phyloP scores from a whole-genome alignment of 2,329 filamentous ascomycete genomes.

The Verticillium albo-atrum region DNA sequence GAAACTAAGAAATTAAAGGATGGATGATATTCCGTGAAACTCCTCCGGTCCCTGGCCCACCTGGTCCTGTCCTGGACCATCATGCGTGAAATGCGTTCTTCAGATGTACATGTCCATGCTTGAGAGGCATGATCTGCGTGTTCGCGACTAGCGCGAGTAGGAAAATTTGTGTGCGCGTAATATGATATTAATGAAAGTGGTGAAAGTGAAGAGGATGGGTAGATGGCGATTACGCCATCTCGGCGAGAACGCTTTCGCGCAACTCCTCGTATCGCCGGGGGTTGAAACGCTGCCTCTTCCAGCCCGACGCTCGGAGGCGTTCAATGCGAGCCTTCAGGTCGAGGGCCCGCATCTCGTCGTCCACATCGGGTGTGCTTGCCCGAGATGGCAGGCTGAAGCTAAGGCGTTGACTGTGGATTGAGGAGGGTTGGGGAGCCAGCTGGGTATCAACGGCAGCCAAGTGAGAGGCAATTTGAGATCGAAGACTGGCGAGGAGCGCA shows the following conservation, averaged over 20 bases:
- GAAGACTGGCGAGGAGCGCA: constrained; percentile 41
- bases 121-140: background rate
- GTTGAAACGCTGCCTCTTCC: constrained; percentile 54
- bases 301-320: constrained; percentile 47
- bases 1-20: background rate
- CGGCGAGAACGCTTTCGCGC: constrained; percentile 45
- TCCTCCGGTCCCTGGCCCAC: background rate
- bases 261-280: constrained; percentile 47
- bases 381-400: constrained; percentile 8
- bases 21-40: background rate
- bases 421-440: constrained; percentile 18
- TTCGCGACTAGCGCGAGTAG: background rate
- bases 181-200: background rate
- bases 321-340: constrained; percentile 50
- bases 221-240: constrained; percentile 26
- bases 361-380: constrained; percentile 11
- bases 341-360: constrained; percentile 29
- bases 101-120: background rate
- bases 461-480: constrained; percentile 44
- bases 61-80: background rate
- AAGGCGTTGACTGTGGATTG: constrained; percentile 7
- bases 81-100: background rate
- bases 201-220: background rate
- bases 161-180: background rate
- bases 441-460: constrained; percentile 40